These are phyloP conservation scores for Moesziomyces sp. DNA, from an alignment of 1,284 basidiomycete species.

Conservation along the genomic window DNA sequence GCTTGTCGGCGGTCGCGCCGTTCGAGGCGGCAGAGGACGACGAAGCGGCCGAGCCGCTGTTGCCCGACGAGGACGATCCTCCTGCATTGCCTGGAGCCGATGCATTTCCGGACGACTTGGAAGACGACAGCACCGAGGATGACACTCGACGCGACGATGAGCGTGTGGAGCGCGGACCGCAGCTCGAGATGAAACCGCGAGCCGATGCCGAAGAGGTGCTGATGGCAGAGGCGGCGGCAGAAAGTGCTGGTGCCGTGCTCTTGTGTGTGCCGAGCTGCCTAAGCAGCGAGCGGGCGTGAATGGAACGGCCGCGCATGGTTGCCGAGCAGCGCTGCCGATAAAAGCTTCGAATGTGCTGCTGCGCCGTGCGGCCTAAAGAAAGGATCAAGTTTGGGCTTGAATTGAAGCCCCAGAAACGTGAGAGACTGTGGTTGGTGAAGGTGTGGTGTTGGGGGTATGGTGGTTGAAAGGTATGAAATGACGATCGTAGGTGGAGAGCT, in stretches of 20 bases:
- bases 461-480: no score
- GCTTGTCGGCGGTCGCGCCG: conserved; percentile 16
- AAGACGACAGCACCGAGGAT: conserved; percentile 34
- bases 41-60: conserved; percentile 30
- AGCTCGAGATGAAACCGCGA: conserved; percentile 37
- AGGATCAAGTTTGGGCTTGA: no score
- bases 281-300: conserved; percentile 42
- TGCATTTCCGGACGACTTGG: conserved; percentile 33
- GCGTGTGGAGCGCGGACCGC: conserved; percentile 30
- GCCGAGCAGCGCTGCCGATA: conserved; percentile 1
- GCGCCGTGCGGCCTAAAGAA: no score
- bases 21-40: conserved; percentile 30
- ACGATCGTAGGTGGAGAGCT: no score
- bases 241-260: conserved; percentile 19
- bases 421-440: no score
- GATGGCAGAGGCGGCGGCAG: conserved; percentile 10
- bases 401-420: no score
- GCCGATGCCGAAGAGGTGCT: conserved; percentile 7
- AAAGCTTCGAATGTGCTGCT: not conserved
- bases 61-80: conserved; percentile 24
- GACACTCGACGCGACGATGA: conserved; percentile 25
- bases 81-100: conserved; percentile 21
- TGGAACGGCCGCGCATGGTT: conserved; percentile 47
- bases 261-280: conserved; percentile 25
- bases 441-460: no score